Percentiles rank a stretch among this genome's conserved stretches.
phyloP scores from a whole-genome alignment of 805 yeast genomes.

The Lachancea nothofagi region DNA sequence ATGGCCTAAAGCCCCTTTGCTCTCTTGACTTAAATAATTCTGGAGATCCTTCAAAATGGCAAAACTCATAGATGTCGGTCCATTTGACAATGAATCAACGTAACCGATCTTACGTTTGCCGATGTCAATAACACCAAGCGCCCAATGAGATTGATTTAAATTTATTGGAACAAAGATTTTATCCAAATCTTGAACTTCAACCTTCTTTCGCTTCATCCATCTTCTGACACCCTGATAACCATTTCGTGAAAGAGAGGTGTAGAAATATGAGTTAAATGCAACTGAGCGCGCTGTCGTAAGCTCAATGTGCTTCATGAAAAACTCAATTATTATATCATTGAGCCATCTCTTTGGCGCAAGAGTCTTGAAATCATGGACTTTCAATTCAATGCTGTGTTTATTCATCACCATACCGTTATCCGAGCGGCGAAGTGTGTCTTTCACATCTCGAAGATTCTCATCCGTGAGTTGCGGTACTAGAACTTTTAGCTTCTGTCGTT shows the following conservation, averaged over 20 bases:
- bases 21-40: constrained; percentile 64
- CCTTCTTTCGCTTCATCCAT: constrained; percentile 78
- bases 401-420: constrained; percentile 26
- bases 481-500: constrained; percentile 15
- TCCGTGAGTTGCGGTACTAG: constrained; percentile 26
- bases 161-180: constrained; percentile 82
- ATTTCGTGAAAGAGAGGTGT: constrained; percentile 56
- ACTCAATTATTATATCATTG: constrained; percentile 86
- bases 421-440: constrained; percentile 28
- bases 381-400: constrained; percentile 50
- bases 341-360: constrained; percentile 73
- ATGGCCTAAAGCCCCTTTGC: constrained; percentile 38
- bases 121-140: constrained; percentile 73
- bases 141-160: constrained; percentile 83
- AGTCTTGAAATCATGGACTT: constrained; percentile 63
- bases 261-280: constrained; percentile 86
- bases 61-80: constrained; percentile 32
- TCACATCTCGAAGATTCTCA: constrained; percentile 23
- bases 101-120: constrained; percentile 53
- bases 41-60: constrained; percentile 43
- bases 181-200: constrained; percentile 57
- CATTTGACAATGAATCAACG: constrained; percentile 63
- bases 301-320: constrained; percentile 47
- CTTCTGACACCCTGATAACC: constrained; percentile 79
- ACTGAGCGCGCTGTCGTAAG: constrained; percentile 40